Percentiles rank a stretch among this genome's conserved stretches.
These are phyloP conservation scores for Coemansia sp. DNA, from an alignment of 192 early-diverging fungal species.

Conservation along the genomic window DNA sequence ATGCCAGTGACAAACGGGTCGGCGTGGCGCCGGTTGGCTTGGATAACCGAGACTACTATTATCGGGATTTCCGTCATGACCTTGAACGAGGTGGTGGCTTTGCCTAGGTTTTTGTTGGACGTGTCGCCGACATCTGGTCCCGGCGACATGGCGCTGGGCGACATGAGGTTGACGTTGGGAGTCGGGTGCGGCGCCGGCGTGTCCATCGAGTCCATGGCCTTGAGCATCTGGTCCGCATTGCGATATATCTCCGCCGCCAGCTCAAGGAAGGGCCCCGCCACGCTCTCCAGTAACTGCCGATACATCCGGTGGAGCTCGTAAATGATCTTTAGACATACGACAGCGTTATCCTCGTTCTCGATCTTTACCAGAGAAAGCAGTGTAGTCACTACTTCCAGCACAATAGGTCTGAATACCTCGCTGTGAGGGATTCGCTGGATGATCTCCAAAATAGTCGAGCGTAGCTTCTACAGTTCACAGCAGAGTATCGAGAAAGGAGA, in stretches of 20 bases:
- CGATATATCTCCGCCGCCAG: constrained; percentile 92
- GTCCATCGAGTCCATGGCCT: constrained; percentile 71
- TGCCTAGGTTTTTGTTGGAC: constrained; percentile 67
- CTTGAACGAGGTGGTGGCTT: constrained; percentile 90
- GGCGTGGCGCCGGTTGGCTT: constrained; percentile 84
- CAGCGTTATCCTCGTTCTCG: constrained; percentile 99
- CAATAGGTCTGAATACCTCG: constrained; percentile 78
- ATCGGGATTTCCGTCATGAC: constrained; percentile 98
- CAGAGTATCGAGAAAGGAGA: background rate
- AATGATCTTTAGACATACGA: constrained; percentile 90
- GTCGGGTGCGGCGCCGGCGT: constrained; percentile 63
- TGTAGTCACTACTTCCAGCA: constrained; percentile 73
- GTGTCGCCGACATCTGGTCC: constrained; percentile 63
- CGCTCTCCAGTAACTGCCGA: constrained; percentile 78
- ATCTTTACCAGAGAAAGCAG: constrained; percentile 76
- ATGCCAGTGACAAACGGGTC: constrained; percentile 81
- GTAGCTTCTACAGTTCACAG: constrained; percentile 68
- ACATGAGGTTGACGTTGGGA: constrained; percentile 55
- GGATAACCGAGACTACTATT: constrained; percentile 94
- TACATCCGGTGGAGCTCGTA: constrained; percentile 93
- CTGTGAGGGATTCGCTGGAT: constrained; percentile 90
- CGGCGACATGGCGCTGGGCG: constrained; percentile 78
- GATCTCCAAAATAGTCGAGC: constrained; percentile 87
- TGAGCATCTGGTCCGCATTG: constrained; percentile 78
- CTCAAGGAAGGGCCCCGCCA: constrained; percentile 88